Base-by-base conservation (phyloP, 768 basidiomycete species). In the Phylloporus sp. region DNA sequence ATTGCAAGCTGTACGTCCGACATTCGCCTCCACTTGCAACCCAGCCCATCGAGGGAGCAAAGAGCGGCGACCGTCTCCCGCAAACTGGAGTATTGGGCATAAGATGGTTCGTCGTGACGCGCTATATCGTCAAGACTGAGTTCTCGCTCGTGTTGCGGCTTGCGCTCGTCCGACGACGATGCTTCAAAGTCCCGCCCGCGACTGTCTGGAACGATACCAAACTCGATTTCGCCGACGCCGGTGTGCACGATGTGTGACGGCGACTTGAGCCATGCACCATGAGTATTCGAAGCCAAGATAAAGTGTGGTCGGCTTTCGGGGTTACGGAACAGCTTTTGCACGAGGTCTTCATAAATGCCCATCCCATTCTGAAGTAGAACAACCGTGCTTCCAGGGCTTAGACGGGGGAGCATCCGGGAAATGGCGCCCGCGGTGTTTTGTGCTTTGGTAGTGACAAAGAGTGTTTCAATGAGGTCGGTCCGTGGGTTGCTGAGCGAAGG, bases 341-440 rank as follows among this genome's bases (percentile, higher is more conserved):
- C 63, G 38, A 96, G 74, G 49, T 80, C 70, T 46, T 98, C 94
- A 64, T 91, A 89, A 9, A 94, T 70, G 10, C 92, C 95, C 82
- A 96, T 88, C 21, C 95, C 95, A 62, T 95, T 95, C 60, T 95
- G 90, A 43, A 97, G 67, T n/a, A 99, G 77, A 3, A 95, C 88
- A 53, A 98, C 82, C 28, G 93, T 95, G 35, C 84, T 86, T 40
- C 76, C 64, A 0, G 75, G 61, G 5, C 75, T 71, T 17, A 97
- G 67, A 15, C 91, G 79, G 11, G 78, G 79, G 15, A 76, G 66
- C 45, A 97, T 76, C 1, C 64, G 59, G 15, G 66, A 63, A 28
- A 99, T 54, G 5, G 85, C 80, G 3, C 64, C 59, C 4, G 83
- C 41, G 5, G 86, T 86, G 9, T 76, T 71, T 14, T 81, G 74